A percentile compares a stretch with the other conserved stretches of the same genome.
phyloP scores from a whole-genome alignment of 2,329 filamentous ascomycete genomes.

The Alternaria rosae region DNA sequence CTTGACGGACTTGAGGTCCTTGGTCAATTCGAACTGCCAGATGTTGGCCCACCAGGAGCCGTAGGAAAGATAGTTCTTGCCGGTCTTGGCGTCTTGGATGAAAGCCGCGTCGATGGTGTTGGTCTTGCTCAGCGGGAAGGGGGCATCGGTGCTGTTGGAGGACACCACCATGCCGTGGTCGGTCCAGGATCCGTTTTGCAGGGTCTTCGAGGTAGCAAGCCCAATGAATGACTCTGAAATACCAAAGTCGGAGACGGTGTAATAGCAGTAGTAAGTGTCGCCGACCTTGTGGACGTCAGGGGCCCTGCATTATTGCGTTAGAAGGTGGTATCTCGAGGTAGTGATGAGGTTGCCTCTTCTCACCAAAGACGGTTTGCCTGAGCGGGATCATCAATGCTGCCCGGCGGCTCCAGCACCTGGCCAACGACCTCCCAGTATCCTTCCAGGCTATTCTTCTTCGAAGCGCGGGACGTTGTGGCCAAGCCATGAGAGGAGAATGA shows the following conservation, averaged over 20 bases:
- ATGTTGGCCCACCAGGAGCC: conserved; percentile 66
- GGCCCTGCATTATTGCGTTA: conserved; percentile 8
- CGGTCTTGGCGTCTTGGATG: conserved; percentile 41
- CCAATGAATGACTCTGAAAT: conserved; percentile 67
- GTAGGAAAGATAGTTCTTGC: conserved; percentile 60
- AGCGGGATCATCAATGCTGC: conserved; percentile 8
- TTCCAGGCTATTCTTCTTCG: conserved; percentile 11
- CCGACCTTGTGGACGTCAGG: conserved; percentile 21
- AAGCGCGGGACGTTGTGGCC: conserved; percentile 11
- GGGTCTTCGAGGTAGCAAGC: conserved; percentile 53
- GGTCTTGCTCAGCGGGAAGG: conserved; percentile 3
- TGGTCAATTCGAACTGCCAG: conserved; percentile 6
- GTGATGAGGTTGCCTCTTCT: background rate
- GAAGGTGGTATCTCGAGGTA: background rate
- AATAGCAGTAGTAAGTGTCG: conserved; percentile 65
- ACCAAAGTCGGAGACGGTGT: conserved; percentile 66
- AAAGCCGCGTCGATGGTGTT: conserved; percentile 58
- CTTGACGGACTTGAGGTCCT: conserved; percentile 4
- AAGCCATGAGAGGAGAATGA: conserved; percentile 13
- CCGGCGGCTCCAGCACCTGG: conserved; percentile 12
- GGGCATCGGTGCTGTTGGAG: conserved; percentile 41
- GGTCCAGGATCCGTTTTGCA: conserved; percentile 63
- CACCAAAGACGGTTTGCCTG: conserved; percentile 9
- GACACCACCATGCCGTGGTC: conserved; percentile 60
- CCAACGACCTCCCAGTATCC: conserved; percentile 11